Base-by-base conservation (phyloP, 345 rosid genomes). In the Pistacia atlantica region DNA sequence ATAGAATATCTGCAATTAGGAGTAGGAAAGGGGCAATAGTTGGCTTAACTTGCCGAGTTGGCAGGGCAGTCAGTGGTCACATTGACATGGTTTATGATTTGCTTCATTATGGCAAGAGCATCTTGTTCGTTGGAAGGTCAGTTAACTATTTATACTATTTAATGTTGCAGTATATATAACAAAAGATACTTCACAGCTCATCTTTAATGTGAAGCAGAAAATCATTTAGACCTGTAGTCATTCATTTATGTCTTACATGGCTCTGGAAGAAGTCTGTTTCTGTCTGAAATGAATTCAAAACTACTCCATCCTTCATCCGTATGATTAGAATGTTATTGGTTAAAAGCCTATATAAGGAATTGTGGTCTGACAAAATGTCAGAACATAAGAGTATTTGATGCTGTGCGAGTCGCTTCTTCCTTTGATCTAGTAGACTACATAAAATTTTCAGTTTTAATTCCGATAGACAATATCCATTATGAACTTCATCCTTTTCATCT, bases 21-120 rank as follows among this genome's bases (percentile, higher is more conserved):
- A 89, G 84, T 75, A 79, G 89, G 74, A 86, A 89, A 79, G 91
- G 90, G 46, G 63, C 67, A 0, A 60, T 91, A 10, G 90, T 89
- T 54, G 93, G 96, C 72, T 66, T 91, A 67, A 91, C 93, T 49
- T 88, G 90, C 51, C 86, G 91, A 45, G 90, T 91, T 77, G 93
- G 91, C 56, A 84, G 93, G 80, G 88, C 93, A 65, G 87, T 89
- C 35, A 84, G 82, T 77, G 93, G 93, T 73, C 85, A 87, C 63
- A 75, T 84, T 80, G 92, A 84, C 79, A 88, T 91, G 93, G 84
- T 88, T 45, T 79, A 84, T 82, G 93, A 87, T 63, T 80, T 91
- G 42, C 90, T 91, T 76, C 89, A 79, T 69, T 89, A 80, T 71
- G 92, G 89, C 64, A 85, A 86, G 75, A 87, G 90, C 82, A 89